Evolutionary conservation across 1,284 basidiomycete genomes (phyloP), one percentile per base, ranked within the genome.

Genomic region (Cryptococcus jaspeensis): DNA sequence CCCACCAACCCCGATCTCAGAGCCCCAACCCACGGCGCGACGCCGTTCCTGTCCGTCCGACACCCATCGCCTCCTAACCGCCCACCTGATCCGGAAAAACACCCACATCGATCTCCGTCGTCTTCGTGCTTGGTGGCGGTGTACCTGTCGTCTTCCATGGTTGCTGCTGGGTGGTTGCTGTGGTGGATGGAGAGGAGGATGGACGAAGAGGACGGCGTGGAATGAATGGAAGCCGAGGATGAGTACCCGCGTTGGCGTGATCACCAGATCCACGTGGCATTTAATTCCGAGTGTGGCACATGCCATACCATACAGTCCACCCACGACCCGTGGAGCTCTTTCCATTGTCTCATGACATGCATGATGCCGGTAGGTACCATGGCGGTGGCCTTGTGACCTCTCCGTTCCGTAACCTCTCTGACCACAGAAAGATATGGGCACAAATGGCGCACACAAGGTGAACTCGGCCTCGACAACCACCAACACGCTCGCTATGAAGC

Each of bases 131-230:
- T 67, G 28, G 28, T 32, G 28, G 28, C 28, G 9, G 28, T 4
- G 28, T 32, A 32, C 62, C 69, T 53, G 53, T 72, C 70, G 69
- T 70, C 67, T 61, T 72, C 70, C 70, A 72, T 72, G 23, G 11
- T 49, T 38, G 22, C 41, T 15, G 16, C 41, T 15, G 16, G 36
- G 20, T 37, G 20, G 23, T 37, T 25, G 28, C 28, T 54, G 20
- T 42, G 28, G 23, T 43, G n/a, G 16, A 48, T 36, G 15, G n/a
- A 28, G 15, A 36, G 18, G 35, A 37, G 32, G 20, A 46, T 36
- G 51, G 36, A 20, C n/a, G n/a, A 20, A 45, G 36, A 11, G 13
- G 47, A 36, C 22, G 2, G 25, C 28, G 28, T n/a, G n/a, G 16
- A 18, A 18, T 18, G 40, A 51, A 25, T 44, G 23, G 35, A 25